phyloP scores from a whole-genome alignment of 495 filamentous ascomycete species.

The Penicillium lividum region DNA sequence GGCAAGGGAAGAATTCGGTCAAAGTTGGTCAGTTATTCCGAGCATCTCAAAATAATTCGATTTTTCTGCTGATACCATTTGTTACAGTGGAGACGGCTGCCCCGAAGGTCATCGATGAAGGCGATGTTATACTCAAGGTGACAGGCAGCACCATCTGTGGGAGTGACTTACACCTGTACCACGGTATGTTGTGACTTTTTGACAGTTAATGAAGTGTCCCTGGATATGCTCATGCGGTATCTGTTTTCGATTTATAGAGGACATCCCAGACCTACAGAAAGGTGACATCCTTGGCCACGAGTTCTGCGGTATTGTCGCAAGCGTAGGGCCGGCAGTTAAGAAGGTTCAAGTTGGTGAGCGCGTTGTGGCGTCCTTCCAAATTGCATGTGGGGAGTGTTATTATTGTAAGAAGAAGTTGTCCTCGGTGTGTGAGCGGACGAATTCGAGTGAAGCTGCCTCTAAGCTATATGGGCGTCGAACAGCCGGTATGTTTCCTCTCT shows the following conservation, averaged over 20 bases:
- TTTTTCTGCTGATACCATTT: no score
- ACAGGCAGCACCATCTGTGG: conserved; percentile 89
- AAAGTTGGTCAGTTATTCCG: no score
- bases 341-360: conserved; percentile 67
- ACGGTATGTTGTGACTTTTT: conserved; percentile 43
- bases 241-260: conserved; percentile 30
- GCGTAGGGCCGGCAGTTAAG: conserved; percentile 61
- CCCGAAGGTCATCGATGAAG: conserved; percentile 68
- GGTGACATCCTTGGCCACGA: conserved; percentile 92
- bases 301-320: conserved; percentile 80
- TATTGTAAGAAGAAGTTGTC: conserved; percentile 76
- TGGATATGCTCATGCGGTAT: not conserved
- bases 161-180: conserved; percentile 79
- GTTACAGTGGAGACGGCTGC: conserved; percentile 60
- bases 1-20: no score
- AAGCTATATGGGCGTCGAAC: conserved; percentile 73
- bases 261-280: conserved; percentile 69
- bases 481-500: conserved; percentile 55
- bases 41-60: no score
- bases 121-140: conserved; percentile 81
- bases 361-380: conserved; percentile 86
- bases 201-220: not conserved
- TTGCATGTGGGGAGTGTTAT: conserved; percentile 68
- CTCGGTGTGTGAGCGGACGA: conserved; percentile 79
- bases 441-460: conserved; percentile 66